Base-by-base conservation (phyloP, 1,139 yeast genomes). In the Candida tetrigidarum region DNA sequence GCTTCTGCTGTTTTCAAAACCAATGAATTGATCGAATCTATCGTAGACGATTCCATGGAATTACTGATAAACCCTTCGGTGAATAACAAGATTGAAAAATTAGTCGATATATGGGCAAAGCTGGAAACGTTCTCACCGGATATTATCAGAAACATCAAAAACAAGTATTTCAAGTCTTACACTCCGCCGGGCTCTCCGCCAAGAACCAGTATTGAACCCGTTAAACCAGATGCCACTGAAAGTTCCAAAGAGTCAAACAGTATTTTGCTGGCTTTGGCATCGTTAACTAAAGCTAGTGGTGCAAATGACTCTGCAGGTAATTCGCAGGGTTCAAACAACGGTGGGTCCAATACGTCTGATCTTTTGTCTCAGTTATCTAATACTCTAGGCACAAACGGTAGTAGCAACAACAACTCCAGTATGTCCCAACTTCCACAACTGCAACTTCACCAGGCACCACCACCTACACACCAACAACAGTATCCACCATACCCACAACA, bases 71-170 rank as follows among this genome's bases (percentile, higher is more conserved):
- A 71, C 41, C 74, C 75, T 46, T 73, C 79, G 42, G 83, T 81
- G 53, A 73, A 74, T 60, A 89, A 81, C 48, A 93, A 91, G 65
- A 81, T 91, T 54, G 75, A 83, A 59, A 92, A 91, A 66, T 76
- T 93, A 56, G 79, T 93, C 54, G 96, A 89, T 53, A 92, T 93
- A 58, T 93, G 99, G 99, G 90, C 84, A 57, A 82, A 90, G 54
- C 87, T 93, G 28, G 83, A 81, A 42, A 86, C 97, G 12, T 93
- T 93, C 66, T 74, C 76, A 44, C 76, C 78, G 36, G 74, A 75
- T 37, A 69, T 76, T 32, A 70, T 92, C 49, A 67, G 75, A 44
- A 64, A 76, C 18, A 78, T 88, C 46, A 80, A 84, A 62, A 64
- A 71, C n/a, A 83, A 79, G 57, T 81, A 80, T 64, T 84, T 83